Evolutionary conservation across 2,329 filamentous ascomycete genomes (phyloP).

Genomic region (Graphilbum fragrans): DNA sequence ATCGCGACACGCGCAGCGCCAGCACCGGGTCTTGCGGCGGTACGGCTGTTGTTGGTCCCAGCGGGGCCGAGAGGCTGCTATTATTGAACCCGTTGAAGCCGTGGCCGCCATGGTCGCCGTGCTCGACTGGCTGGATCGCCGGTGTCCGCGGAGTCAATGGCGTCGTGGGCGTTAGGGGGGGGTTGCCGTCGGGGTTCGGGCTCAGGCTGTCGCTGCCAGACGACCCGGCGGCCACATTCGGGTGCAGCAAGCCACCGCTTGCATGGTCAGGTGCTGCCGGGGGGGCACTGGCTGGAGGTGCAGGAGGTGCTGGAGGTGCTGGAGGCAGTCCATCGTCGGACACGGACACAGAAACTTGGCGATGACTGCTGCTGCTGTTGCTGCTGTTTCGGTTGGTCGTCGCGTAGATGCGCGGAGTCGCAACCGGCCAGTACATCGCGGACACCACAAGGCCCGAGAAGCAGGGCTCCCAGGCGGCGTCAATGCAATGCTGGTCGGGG

Average conservation of each 20-base stretch:
- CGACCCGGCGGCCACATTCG: neutral
- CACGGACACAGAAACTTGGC: conserved; percentile 35
- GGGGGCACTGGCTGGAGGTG: neutral
- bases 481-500: neutral
- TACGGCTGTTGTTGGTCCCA: no score
- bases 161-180: conserved; percentile 6
- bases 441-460: conserved; percentile 15
- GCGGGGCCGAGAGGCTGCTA: no score
- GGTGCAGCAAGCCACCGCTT: no score
- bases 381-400: conserved; percentile 63
- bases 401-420: conserved; percentile 72
- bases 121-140: conserved; percentile 45
- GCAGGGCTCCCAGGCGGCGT: conserved; percentile 20
- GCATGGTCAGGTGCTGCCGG: no score
- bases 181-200: no score
- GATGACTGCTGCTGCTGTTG: conserved; percentile 21
- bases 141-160: conserved; percentile 43
- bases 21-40: conserved; percentile 46
- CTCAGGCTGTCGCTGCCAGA: neutral
- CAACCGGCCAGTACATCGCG: conserved; percentile 85
- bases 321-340: conserved; percentile 47
- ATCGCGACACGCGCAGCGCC: conserved; percentile 64
- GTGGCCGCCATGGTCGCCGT: conserved; percentile 22
- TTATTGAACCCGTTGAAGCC: conserved; percentile 8
- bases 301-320: neutral